phyloP scores from a whole-genome alignment of 2,329 filamentous ascomycete genomes.

The Ascochyta clinopodiicola region DNA sequence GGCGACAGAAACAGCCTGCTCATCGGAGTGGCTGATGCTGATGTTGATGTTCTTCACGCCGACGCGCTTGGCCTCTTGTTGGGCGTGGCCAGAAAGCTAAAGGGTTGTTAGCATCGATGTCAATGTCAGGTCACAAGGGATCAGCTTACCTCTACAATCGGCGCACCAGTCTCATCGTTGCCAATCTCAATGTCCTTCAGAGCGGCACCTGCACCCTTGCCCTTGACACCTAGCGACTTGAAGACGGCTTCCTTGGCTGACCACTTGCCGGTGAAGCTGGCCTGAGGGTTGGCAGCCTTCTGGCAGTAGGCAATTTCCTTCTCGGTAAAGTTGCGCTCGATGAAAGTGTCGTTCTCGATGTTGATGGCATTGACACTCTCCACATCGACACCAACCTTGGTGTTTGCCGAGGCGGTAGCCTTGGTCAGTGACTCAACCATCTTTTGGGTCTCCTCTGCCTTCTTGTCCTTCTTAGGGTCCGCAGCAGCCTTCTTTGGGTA shows the following conservation, averaged over 20 bases:
- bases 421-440: constrained; percentile 80
- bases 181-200: constrained; percentile 95
- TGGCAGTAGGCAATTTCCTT: constrained; percentile 87
- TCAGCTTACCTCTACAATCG: constrained; percentile 78
- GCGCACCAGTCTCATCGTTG: constrained; percentile 80
- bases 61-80: constrained; percentile 80
- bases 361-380: constrained; percentile 88
- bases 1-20: constrained; percentile 92
- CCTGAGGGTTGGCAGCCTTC: constrained; percentile 77
- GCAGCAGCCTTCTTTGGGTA: constrained; percentile 62
- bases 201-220: constrained; percentile 86
- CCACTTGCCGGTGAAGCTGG: constrained; percentile 95
- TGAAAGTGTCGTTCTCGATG: constrained; percentile 90
- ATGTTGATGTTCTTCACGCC: constrained; percentile 89
- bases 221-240: constrained; percentile 88
- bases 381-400: constrained; percentile 91
- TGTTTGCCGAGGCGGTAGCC: constrained; percentile 63
- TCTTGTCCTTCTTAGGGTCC: constrained; percentile 69
- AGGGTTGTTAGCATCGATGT: constrained; percentile 17
- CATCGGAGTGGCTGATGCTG: constrained; percentile 95
- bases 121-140: neutral
- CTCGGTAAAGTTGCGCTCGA: constrained; percentile 91
- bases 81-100: constrained; percentile 86
- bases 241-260: constrained; percentile 98
- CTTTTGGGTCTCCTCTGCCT: constrained; percentile 69